These are phyloP conservation scores for Penicillium sp. DNA, from an alignment of 2,329 filamentous ascomycete species.

Conservation along the genomic window DNA sequence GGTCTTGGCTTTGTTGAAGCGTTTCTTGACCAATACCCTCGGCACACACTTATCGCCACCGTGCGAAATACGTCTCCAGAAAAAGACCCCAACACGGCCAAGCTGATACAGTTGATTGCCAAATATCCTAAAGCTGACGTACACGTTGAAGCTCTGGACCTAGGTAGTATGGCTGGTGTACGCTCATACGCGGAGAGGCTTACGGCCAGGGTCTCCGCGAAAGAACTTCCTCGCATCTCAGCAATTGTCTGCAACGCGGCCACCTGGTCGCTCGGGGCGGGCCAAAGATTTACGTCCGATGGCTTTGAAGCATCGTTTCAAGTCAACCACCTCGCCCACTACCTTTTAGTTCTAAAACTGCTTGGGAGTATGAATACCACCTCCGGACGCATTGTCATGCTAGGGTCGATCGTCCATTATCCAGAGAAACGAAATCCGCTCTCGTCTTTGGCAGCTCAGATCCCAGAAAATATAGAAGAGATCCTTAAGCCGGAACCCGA, in stretches of 20 bases:
- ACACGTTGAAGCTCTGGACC: conserved; percentile 43
- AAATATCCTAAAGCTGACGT: conserved; percentile 30
- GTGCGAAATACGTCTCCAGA: conserved; percentile 35
- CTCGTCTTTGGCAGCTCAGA: conserved; percentile 40
- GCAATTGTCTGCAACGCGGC: conserved; percentile 50
- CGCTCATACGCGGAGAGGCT: conserved; percentile 38
- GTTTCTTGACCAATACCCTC: conserved; percentile 30
- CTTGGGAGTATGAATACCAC: conserved; percentile 31
- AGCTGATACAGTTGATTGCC: conserved; percentile 27
- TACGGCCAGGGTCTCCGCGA: conserved; percentile 31
- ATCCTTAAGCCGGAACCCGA: conserved; percentile 43
- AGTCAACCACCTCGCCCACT: conserved; percentile 47
- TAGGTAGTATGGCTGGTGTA: conserved; percentile 40
- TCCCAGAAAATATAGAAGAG: conserved; percentile 44
- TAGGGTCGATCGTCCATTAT: conserved; percentile 43
- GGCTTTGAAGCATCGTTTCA: conserved; percentile 48
- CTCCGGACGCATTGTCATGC: conserved; percentile 35
- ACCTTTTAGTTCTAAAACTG: conserved; percentile 43
- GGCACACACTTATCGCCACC: conserved; percentile 32
- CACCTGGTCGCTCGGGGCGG: conserved; percentile 42
- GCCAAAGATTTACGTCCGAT: conserved; percentile 41
- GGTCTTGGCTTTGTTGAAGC: conserved; percentile 34
- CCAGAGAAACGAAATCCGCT: conserved; percentile 44
- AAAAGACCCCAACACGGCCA: conserved; percentile 34
- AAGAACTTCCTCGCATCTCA: conserved; percentile 37